Conservation (phyloP, 2,329 filamentous ascomycete species). For the Penicillium sp. region DNA sequence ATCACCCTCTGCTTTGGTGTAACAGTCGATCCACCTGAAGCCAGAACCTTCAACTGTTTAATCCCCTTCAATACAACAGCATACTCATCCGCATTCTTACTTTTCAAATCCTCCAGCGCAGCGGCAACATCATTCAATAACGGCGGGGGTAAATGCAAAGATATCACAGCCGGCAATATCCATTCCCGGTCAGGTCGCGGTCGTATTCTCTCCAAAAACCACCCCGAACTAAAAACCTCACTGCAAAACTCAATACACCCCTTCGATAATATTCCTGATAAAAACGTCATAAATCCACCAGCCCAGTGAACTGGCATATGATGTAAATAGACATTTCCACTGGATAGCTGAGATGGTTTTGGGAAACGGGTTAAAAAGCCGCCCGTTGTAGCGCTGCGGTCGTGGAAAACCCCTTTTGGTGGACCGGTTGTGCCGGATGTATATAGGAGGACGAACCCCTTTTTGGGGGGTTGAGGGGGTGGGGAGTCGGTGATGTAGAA, state of each 20-base stretch:
- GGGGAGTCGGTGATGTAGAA: background rate
- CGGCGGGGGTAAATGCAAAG: conserved; percentile 1
- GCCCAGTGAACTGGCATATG: conserved; percentile 5
- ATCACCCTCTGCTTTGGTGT: background rate
- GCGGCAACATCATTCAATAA: background rate
- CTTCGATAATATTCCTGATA: background rate
- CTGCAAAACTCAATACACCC: background rate
- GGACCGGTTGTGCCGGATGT: conserved; percentile 7
- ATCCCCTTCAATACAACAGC: background rate
- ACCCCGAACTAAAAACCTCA: background rate
- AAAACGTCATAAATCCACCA: background rate
- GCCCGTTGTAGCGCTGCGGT: background rate
- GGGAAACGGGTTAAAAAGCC: background rate
- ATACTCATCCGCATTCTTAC: background rate
- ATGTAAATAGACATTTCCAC: background rate
- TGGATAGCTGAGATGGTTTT: background rate
- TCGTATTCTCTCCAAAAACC: background rate
- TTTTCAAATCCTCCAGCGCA: background rate
- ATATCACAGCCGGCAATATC: background rate
- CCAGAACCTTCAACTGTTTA: background rate
- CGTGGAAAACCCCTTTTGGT: background rate
- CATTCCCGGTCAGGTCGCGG: background rate
- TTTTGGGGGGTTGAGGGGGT: background rate
- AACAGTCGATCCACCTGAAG: background rate
- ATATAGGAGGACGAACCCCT: conserved; percentile 1